Base-by-base conservation (phyloP, 768 basidiomycete genomes). In the Mrakia hoshinonis region DNA sequence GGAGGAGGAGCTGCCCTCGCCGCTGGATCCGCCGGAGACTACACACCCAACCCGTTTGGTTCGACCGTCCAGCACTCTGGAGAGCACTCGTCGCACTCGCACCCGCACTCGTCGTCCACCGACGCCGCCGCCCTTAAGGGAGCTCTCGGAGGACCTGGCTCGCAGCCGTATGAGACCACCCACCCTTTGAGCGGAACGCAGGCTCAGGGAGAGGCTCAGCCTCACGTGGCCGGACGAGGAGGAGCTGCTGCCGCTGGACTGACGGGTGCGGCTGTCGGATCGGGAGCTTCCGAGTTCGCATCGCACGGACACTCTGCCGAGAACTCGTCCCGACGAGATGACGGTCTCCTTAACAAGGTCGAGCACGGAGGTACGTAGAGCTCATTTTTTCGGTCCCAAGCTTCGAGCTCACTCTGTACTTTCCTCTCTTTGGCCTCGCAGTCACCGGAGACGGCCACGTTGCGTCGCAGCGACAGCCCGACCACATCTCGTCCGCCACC, bases 261-360 rank as follows among this genome's bases (percentile, higher is more conserved):
- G 55, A 29, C 20, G 31, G 31, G 31, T 12, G 55, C 26, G 31
- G 34, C 54, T 29, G 15, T 34, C 18, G 31, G 31, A 60, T 20
- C 10, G 55, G 34, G 55, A 60, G 55, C 55, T 26, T 18, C 18
- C 15, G 22, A 20, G 18, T 61, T 31, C 4, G 68, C 39, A 18
- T 38, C 43, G 68, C 39, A 54, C 20, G 68, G 68, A 10, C 36
- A 69, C 39, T 69, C 47, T 22, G 68, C 67, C 11, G 68, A 69
- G 47, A 61, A 61, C 60, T 31, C 55, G 4, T 58, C 68, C 22
- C 68, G 68, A 48, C 46, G 68, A 13, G 38, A 69, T 38, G 68
- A 69, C 9, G 55, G 43, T 10, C 55, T 69, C 58, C 26, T 69
- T 13, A 12, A 46, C 13, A 13, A 52, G 26, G 36, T 43, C 46